A percentile compares a stretch with the other conserved stretches of the same genome.
phyloP scores from a whole-genome alignment of 805 yeast species.

The Candida cerambycidarum region DNA sequence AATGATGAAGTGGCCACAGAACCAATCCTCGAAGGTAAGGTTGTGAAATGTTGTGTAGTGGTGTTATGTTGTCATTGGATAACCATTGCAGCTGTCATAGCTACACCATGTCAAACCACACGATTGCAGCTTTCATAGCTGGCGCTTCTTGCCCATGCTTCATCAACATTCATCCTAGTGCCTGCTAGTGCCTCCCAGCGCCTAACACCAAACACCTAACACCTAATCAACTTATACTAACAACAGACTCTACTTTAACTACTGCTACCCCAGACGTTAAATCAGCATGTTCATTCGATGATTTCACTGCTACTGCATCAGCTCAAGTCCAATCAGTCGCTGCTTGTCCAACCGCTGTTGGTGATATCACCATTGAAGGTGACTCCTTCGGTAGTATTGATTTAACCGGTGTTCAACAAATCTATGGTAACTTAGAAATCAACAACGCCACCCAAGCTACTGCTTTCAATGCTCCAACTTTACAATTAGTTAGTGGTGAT shows the following conservation, averaged over 20 bases:
- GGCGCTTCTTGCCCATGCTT: no score
- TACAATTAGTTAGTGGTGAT: conserved; percentile 71
- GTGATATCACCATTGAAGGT: conserved; percentile 74
- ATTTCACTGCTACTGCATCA: conserved; percentile 75
- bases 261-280: conserved; percentile 56
- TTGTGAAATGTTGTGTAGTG: no score
- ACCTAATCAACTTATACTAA: conserved; percentile 11
- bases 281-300: conserved; percentile 62
- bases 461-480: conserved; percentile 73
- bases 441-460: conserved; percentile 63
- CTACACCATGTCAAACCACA: no score
- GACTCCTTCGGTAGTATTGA: conserved; percentile 56
- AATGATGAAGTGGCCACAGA: no score
- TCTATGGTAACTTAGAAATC: conserved; percentile 74
- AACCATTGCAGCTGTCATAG: no score
- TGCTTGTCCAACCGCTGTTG: conserved; percentile 76
- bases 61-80: no score
- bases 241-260: conserved; percentile 43
- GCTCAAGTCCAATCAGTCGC: conserved; percentile 71
- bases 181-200: no score
- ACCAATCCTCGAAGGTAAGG: no score
- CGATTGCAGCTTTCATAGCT: no score
- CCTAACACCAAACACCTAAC: no score
- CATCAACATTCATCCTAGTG: no score
- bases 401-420: conserved; percentile 70